Base-by-base conservation (phyloP, 805 yeast species). In the Lipomyces starkeyi region DNA sequence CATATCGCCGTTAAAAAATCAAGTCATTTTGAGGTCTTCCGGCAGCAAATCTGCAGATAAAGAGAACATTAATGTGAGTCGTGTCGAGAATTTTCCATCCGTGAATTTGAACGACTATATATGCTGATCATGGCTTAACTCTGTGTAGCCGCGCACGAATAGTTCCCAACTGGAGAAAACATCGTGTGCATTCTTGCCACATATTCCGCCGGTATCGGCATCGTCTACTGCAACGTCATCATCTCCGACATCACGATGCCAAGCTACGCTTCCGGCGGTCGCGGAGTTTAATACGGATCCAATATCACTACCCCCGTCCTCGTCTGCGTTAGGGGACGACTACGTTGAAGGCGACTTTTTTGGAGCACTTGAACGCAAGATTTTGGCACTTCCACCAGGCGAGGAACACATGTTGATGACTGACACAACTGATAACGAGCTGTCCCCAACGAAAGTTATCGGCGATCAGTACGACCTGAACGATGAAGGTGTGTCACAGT, bases 321-420 rank as follows among this genome's bases (percentile, higher is more conserved):
- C 69, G 11, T 61, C 62, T 8, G 63, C 58, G 20, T 27, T 47
- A 8, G 49, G 56, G 9, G 66, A 59, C 14, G 65, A 68, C n/a
- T 55, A 17, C 29, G 66, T 59, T 54, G 66, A 60, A 5, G 62
- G 62, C 20, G 71, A 68, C 20, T 68, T 68, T 47, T 68, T 68
- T 37, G 71, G 71, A 14, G 34, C 61, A 25, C 62, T 59, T 14
- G 71, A 68, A 35, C 66, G 71, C 20, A 61, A 58, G 34, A 68
- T 68, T 14, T 55, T 68, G 13, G 63, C 59, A 9, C 66, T 67
- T 20, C 58, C 60, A 40, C 62, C 66, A 5, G 58, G 47, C 53
- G 34, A 32, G 17, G 59, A 56, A 17, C 43, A 54, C 57, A 47
- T 43, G 17, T 35, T 54, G 20, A n/a, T 8, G 49, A 43, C 49